Evolutionary conservation across 2,329 filamentous ascomycete species (phyloP).

Genomic region (Zopfia rhizophila): DNA sequence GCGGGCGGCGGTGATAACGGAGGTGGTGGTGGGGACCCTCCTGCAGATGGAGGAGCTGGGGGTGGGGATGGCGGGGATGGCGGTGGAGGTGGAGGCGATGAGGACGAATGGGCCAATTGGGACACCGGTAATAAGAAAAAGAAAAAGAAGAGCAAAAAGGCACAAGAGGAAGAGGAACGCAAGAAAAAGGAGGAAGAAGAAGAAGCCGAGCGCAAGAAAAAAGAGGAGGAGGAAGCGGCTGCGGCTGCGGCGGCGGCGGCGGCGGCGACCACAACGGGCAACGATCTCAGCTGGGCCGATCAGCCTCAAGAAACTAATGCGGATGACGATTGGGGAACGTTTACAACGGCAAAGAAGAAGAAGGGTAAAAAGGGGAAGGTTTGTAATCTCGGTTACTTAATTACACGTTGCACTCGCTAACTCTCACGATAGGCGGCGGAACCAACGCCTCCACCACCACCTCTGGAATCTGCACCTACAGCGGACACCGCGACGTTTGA

Average conservation of each 20-base stretch:
- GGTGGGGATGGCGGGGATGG: constrained; percentile 45
- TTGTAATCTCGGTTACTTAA: constrained; percentile 45
- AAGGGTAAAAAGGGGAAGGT: constrained; percentile 54
- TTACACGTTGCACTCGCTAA: constrained; percentile 43
- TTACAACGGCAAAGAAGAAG: constrained; percentile 46
- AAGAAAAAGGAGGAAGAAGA: constrained; percentile 48
- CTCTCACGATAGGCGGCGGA: constrained; percentile 40
- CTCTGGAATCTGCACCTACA: constrained; percentile 36
- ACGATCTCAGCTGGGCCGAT: constrained; percentile 43
- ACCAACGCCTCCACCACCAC: constrained; percentile 33
- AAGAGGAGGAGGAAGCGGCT: constrained; percentile 40
- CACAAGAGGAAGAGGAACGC: constrained; percentile 52
- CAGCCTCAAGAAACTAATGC: constrained; percentile 43
- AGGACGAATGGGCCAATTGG: constrained; percentile 45
- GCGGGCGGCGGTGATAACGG: constrained; percentile 43
- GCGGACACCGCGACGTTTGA: constrained; percentile 55
- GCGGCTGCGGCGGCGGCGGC: constrained; percentile 39
- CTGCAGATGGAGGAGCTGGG: constrained; percentile 45
- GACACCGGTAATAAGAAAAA: constrained; percentile 51
- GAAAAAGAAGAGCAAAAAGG: constrained; percentile 52
- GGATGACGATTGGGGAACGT: constrained; percentile 43
- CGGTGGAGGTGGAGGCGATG: constrained; percentile 46
- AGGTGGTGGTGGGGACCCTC: constrained; percentile 45
- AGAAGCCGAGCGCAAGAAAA: constrained; percentile 41
- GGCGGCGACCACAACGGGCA: constrained; percentile 33